Evolutionary conservation across 2,329 filamentous ascomycete genomes (phyloP), one percentile per base, ranked within the genome.

Genomic region (Arthrocladium fulminans): DNA sequence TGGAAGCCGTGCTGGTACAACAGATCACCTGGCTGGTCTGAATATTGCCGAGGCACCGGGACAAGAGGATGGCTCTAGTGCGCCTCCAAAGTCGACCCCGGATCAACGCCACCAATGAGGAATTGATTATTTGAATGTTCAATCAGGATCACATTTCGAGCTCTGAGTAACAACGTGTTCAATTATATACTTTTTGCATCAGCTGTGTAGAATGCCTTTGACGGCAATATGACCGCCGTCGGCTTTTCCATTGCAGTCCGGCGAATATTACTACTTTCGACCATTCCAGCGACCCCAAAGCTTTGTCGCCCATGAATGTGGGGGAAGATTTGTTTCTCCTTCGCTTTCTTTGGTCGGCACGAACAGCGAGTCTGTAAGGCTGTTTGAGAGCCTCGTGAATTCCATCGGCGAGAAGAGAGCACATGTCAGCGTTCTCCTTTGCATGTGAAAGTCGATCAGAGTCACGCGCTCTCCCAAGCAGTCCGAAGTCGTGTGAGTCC

Each of bases 301-400:
- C 24, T 8, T 20, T 10, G 8, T 13, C 23, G 6, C 40, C 7
- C 7, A 24, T 24, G 8, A 5, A 29, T 43, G 40, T 43, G 40
- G 41, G 37, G 41, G 27, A 32, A 44, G 41, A 24, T 44, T 44
- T 44, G 41, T 30, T 17, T 44, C 41, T 32, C 25, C 41, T 32
- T 30, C 24, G 13, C 22, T 32, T 22, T 44, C 24, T 17, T 13
- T 44, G 41, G 41, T 44, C 41, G 41, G 41, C 24, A 44, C 32
- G 41, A 44, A 44, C 41, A 32, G 41, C 41, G 41, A 43, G 22
- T 6, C 8, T 10, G 25, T 20, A 13, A 44, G 24, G 41, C 25
- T 44, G 15, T 22, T 12, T 42, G 39, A 15, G 6, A 32, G 24
- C 24, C 27, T 44, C 17, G 27, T 24, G 9, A 20, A 6, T 12